phyloP scores from a whole-genome alignment of 306 rosid species.

The apple (Malus domestica) region DNA sequence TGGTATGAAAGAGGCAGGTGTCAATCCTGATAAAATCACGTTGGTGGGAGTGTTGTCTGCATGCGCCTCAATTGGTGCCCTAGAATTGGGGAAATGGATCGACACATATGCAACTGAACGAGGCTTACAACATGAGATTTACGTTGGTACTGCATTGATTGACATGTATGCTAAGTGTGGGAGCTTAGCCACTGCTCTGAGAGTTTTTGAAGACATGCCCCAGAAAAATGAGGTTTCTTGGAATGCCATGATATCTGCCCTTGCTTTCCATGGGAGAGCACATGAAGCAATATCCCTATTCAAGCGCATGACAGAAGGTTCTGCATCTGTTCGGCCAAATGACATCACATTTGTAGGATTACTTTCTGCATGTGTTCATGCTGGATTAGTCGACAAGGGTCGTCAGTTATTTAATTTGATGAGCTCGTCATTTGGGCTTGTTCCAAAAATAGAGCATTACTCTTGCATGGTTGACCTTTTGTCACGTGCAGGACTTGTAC shows the following conservation, averaged over 20 bases:
- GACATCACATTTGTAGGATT: constrained; percentile 82
- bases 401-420: constrained; percentile 58
- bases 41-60: constrained; percentile 67
- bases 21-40: constrained; percentile 65
- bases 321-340: constrained; percentile 51
- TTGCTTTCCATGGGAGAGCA: constrained; percentile 88
- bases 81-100: constrained; percentile 65
- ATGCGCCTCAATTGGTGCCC: constrained; percentile 71
- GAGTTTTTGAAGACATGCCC: constrained; percentile 69
- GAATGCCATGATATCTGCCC: constrained; percentile 95
- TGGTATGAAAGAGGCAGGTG: constrained; percentile 46
- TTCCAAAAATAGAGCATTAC: constrained; percentile 87
- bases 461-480: constrained; percentile 93
- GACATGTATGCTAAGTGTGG: constrained; percentile 98
- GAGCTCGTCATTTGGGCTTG: constrained; percentile 56
- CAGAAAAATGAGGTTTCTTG: constrained; percentile 80
- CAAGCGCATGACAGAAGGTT: constrained; percentile 55
- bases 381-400: constrained; percentile 67
- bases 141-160: constrained; percentile 67
- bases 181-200: constrained; percentile 59
- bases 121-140: constrained; percentile 54
- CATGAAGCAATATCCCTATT: constrained; percentile 63
- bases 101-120: constrained; percentile 59
- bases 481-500: constrained; percentile 71
- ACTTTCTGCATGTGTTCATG: constrained; percentile 96